Evolutionary conservation across 768 basidiomycete genomes (phyloP), one percentile per base, ranked within the genome.

Genomic region (Pleurotus djamor): DNA sequence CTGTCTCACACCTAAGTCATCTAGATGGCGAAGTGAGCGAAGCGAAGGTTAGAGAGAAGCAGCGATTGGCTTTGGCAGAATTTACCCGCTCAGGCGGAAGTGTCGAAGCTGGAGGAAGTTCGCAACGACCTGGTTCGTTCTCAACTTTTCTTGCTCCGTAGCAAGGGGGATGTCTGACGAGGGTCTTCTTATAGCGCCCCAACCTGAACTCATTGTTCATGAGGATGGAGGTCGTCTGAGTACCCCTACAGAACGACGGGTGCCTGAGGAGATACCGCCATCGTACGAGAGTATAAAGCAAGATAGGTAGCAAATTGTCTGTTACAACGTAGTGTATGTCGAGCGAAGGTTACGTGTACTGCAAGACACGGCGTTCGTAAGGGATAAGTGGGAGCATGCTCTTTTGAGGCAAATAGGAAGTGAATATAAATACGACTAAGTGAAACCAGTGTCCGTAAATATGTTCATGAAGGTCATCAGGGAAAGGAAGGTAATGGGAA

Each of bases 251-350:
- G 45, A 47, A 47, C 2, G 45, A 17, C 10, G 45, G 16, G 45
- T n/a, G 10, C 64, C 63, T 51, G 61, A 62, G 57, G 62, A 64
- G 55, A 66, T 66, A 59, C 64, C 65, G 14, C 64, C 60, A 7
- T 63, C 65, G 51, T 66, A 65, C 59, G 63, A 68, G 54, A 67
- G 66, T 48, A 65, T 67, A 10, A 12, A 17, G 16, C 45, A 47
- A 17, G 45, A 47, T 47, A 12, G 45, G 45, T 47, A 47, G 45
- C 17, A 47, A 17, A 16, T n/a, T 41, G 38, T 41, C 14, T 47
- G 17, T 12, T n/a, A 7, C 7, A 47, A 43, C 1, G 41, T 43
- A 43, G 41, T 10, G 41, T 9, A 43, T 9, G n/a, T 9, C 10
- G n/a, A n/a, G n/a, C 10, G 41, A 43, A n/a, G n/a, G 41, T 43